These are phyloP conservation scores for Paramecium sexaurelia DNA, from an alignment of 73 alveolate genomes.

Conservation along the genomic window DNA sequence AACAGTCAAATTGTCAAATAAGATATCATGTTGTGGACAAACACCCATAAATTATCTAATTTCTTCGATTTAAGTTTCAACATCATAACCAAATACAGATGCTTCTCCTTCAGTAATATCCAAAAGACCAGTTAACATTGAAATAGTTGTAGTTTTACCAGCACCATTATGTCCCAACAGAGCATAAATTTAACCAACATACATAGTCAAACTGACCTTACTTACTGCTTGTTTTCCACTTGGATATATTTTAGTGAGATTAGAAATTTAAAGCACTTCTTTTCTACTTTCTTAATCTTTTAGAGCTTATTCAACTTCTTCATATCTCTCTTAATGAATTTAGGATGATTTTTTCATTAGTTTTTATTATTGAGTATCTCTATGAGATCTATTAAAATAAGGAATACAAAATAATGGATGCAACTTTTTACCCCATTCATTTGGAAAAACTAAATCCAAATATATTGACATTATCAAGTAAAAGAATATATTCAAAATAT, in stretches of 20 bases:
- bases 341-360: slow-evolving; percentile 40
- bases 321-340: slow-evolving; percentile 58
- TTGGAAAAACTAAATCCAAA: slow-evolving; percentile 80
- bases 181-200: slow-evolving; percentile 97
- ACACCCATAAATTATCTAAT: slow-evolving; percentile 95
- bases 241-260: slow-evolving; percentile 77
- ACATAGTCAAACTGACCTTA: slow-evolving; percentile 86
- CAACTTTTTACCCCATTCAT: slow-evolving; percentile 78
- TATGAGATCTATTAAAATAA: slow-evolving; percentile 62
- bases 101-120: slow-evolving; percentile 78
- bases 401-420: slow-evolving; percentile 79
- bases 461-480: slow-evolving; percentile 73
- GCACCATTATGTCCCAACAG: slow-evolving; percentile 99
- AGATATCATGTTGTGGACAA: slow-evolving; percentile 98
- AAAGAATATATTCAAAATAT: slow-evolving; percentile 71
- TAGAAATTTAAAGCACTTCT: slow-evolving; percentile 76
- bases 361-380: slow-evolving; percentile 8
- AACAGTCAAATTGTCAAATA: slow-evolving; percentile 88
- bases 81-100: slow-evolving; percentile 74
- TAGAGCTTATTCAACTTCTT: slow-evolving; percentile 64
- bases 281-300: slow-evolving; percentile 73
- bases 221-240: slow-evolving; percentile 92
- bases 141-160: slow-evolving; percentile 98
- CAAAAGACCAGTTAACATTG: slow-evolving; percentile 88
- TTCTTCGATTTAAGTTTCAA: slow-evolving; percentile 75